Conservation (phyloP, 2,329 filamentous ascomycete genomes). For the Setomelanomma holmii region DNA sequence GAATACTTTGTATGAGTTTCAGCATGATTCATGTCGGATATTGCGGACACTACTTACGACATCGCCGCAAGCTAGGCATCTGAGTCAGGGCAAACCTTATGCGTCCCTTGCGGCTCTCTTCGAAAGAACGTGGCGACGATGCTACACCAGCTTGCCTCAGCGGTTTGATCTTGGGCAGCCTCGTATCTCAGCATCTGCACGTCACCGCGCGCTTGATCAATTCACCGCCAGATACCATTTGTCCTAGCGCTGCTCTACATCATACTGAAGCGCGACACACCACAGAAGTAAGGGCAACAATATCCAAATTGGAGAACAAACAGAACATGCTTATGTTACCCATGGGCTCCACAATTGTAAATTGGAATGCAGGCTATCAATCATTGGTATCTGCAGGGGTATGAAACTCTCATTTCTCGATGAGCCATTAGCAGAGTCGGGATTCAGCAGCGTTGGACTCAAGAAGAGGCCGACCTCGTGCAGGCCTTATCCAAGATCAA, state of each 20-base stretch:
- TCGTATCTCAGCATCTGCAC: not conserved
- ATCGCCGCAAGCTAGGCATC: not conserved
- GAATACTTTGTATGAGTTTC: not conserved
- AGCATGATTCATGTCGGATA: not conserved
- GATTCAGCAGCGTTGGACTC: too few relatives aligned
- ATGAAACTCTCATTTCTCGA: not conserved
- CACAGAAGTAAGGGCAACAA: not conserved
- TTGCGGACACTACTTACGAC: constrained; percentile 1
- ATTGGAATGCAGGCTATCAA: not conserved
- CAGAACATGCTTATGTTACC: too few relatives aligned
- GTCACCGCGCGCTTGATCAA: not conserved
- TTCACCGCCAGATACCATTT: not conserved
- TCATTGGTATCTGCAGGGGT: not conserved
- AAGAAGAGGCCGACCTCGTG: too few relatives aligned
- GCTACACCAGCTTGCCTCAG: not conserved
- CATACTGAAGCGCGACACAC: not conserved
- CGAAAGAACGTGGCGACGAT: not conserved
- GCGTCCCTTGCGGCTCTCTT: not conserved
- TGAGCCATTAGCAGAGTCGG: not conserved
- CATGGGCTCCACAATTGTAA: too few relatives aligned
- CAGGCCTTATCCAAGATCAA: too few relatives aligned
- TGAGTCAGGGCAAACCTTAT: constrained; percentile 2
- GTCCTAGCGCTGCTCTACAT: not conserved
- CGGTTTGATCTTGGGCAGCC: not conserved
- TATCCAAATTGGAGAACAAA: too few relatives aligned